Conservation (phyloP, 2,329 filamentous ascomycete species). For the Aphanocladium album region DNA sequence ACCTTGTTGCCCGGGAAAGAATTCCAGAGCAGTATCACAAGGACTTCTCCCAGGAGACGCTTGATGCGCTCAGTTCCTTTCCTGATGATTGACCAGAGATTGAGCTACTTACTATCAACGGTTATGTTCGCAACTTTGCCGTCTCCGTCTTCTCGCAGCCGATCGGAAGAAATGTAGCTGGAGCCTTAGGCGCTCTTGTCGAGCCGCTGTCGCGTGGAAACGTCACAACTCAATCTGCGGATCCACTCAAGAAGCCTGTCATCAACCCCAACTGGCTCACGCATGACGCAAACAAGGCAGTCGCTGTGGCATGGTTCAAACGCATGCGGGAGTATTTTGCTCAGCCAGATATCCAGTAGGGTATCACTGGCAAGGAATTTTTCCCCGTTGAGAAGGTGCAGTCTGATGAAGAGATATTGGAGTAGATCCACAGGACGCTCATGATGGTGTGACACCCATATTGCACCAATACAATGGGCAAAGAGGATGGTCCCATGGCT, state of each 20-base stretch:
- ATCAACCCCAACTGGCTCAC: slow-evolving; percentile 43
- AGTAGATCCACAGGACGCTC: neutral
- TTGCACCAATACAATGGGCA: slow-evolving; percentile 30
- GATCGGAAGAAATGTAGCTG: slow-evolving; percentile 13
- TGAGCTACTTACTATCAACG: neutral
- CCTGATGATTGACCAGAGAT: slow-evolving; percentile 9
- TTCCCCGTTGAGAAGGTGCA: slow-evolving; percentile 32
- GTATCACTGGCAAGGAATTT: slow-evolving; percentile 30
- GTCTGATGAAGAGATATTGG: neutral
- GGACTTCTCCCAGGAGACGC: neutral
- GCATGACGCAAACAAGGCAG: slow-evolving; percentile 35
- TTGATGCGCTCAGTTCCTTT: neutral
- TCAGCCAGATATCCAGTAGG: slow-evolving; percentile 18
- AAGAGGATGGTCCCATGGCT: slow-evolving; percentile 51
- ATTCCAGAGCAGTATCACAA: neutral
- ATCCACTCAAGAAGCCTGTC: slow-evolving; percentile 29
- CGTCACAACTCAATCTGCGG: slow-evolving; percentile 31
- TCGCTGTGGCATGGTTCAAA: slow-evolving; percentile 38
- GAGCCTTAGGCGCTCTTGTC: slow-evolving; percentile 24
- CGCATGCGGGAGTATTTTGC: slow-evolving; percentile 33
- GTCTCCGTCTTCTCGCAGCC: neutral
- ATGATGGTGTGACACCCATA: slow-evolving; percentile 3
- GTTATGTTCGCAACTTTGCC: neutral
- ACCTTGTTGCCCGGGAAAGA: slow-evolving; percentile 5
- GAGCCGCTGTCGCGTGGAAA: slow-evolving; percentile 34